Evolutionary conservation across 2,329 filamentous ascomycete genomes (phyloP).

Genomic region (Colletotrichum magnum): DNA sequence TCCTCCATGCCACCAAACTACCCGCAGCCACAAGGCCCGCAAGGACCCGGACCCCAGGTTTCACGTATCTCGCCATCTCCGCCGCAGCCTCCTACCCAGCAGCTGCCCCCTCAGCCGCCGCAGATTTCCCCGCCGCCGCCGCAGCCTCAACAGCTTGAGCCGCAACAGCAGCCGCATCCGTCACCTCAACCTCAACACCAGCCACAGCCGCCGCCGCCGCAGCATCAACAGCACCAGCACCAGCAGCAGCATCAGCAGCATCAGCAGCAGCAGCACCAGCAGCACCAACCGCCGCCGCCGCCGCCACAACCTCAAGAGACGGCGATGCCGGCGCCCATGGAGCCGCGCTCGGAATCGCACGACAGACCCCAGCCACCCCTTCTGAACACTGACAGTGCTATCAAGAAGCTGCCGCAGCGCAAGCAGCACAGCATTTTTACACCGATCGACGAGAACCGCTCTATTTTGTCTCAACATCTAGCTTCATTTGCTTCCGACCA

Average conservation of each 20-base stretch:
- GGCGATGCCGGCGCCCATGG: conserved; percentile 65
- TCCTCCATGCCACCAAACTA: conserved; percentile 80
- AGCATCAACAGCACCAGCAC: conserved; percentile 56
- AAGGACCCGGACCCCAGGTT: conserved; percentile 57
- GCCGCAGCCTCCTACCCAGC: conserved; percentile 69
- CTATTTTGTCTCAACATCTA: conserved; percentile 88
- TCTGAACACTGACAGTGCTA: conserved; percentile 65
- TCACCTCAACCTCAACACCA: conserved; percentile 55
- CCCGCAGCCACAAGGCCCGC: conserved; percentile 68
- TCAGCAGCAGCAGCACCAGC: conserved; percentile 51
- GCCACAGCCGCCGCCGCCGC: conserved; percentile 49
- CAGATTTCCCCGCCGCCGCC: conserved; percentile 69
- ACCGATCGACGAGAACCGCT: conserved; percentile 93
- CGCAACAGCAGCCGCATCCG: conserved; percentile 49
- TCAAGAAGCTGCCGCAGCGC: conserved; percentile 78
- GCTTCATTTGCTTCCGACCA: conserved; percentile 74
- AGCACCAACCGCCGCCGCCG: conserved; percentile 57
- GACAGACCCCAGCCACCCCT: conserved; percentile 62
- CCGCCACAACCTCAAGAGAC: conserved; percentile 64
- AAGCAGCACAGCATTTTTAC: conserved; percentile 97
- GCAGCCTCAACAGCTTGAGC: conserved; percentile 54
- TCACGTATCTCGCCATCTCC: conserved; percentile 71
- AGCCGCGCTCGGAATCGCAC: conserved; percentile 61
- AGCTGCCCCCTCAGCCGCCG: conserved; percentile 63
- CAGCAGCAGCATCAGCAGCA: conserved; percentile 46